phyloP scores from a whole-genome alignment of 805 yeast genomes.

The Wickerhamomyces queroliae region DNA sequence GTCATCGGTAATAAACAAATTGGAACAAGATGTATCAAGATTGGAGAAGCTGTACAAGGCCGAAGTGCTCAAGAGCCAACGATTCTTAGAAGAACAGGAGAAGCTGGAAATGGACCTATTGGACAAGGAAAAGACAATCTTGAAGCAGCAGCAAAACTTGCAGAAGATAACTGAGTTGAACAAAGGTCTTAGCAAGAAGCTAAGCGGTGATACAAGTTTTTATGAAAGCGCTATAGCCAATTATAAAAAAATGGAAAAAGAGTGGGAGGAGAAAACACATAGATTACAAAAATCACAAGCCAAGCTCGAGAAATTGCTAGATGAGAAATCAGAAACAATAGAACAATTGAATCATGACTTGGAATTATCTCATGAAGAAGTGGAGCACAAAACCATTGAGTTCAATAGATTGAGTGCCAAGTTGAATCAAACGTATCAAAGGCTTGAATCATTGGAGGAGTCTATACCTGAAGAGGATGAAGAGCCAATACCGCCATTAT shows the following conservation, averaged over 20 bases:
- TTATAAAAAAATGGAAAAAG: constrained; percentile 13
- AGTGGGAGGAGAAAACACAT: constrained; percentile 2
- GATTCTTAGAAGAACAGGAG: constrained; percentile 28
- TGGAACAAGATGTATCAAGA: constrained; percentile 4
- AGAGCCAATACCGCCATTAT: not conserved
- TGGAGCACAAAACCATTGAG: constrained; percentile 4
- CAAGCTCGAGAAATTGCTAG: not conserved
- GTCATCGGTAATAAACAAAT: not conserved
- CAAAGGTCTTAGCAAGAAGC: constrained; percentile 8
- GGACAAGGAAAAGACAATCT: constrained; percentile 19
- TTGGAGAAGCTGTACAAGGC: constrained; percentile 17
- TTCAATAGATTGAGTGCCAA: constrained; percentile 1
- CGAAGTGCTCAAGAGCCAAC: constrained; percentile 21
- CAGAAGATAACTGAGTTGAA: constrained; percentile 9
- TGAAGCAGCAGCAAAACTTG: constrained; percentile 6
- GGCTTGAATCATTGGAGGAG: not conserved
- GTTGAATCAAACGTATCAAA: not conserved
- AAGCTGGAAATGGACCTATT: constrained; percentile 27
- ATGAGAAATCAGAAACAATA: constrained; percentile 12
- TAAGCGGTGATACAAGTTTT: constrained; percentile 10
- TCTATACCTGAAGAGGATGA: not conserved
- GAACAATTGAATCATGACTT: constrained; percentile 12
- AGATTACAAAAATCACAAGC: not conserved
- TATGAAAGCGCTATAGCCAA: constrained; percentile 11
- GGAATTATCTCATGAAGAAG: constrained; percentile 9